Percentiles rank a stretch among this genome's conserved stretches.
Evolutionary conservation across 805 yeast species (phyloP).

Genomic region (Debaryomyces maramus): DNA sequence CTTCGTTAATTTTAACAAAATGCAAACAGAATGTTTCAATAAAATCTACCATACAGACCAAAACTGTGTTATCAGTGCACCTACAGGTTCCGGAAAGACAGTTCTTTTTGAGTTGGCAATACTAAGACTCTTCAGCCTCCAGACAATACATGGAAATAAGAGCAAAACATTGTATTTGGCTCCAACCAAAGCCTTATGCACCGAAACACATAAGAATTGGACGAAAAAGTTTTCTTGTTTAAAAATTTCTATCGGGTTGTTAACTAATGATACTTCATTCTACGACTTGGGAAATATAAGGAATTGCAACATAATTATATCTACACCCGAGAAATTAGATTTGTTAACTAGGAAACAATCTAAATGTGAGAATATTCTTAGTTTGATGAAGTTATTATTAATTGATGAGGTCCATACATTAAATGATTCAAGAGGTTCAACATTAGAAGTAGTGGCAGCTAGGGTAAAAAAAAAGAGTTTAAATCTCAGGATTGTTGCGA

Average conservation of each 20-base stretch:
- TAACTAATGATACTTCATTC: slow-evolving; percentile 55
- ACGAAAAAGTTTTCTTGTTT: slow-evolving; percentile 34
- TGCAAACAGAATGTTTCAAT: slow-evolving; percentile 50
- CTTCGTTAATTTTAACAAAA: slow-evolving; percentile 42
- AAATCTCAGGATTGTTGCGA: slow-evolving; percentile 14
- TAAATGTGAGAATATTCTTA: slow-evolving; percentile 32
- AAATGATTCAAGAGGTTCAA: slow-evolving; percentile 27
- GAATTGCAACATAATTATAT: slow-evolving; percentile 51
- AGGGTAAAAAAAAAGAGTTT: slow-evolving; percentile 10
- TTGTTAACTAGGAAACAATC: slow-evolving; percentile 52
- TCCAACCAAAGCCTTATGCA: slow-evolving; percentile 59
- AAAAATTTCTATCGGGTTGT: slow-evolving; percentile 46
- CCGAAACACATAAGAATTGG: slow-evolving; percentile 52
- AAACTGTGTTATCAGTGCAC: slow-evolving; percentile 52
- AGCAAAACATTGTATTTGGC: slow-evolving; percentile 51
- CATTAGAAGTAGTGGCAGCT: slow-evolving; percentile 23
- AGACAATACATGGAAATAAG: slow-evolving; percentile 22
- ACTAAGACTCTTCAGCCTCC: slow-evolving; percentile 18
- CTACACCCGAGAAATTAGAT: slow-evolving; percentile 50
- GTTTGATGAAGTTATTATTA: slow-evolving; percentile 16
- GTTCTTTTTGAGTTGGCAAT: slow-evolving; percentile 56
- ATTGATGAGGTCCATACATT: slow-evolving; percentile 29
- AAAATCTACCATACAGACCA: slow-evolving; percentile 30
- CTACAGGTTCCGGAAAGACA: slow-evolving; percentile 63
- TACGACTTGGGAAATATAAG: slow-evolving; percentile 46